phyloP scores from a whole-genome alignment of 2,329 filamentous ascomycete species.

The Lizonia empirigonia region DNA sequence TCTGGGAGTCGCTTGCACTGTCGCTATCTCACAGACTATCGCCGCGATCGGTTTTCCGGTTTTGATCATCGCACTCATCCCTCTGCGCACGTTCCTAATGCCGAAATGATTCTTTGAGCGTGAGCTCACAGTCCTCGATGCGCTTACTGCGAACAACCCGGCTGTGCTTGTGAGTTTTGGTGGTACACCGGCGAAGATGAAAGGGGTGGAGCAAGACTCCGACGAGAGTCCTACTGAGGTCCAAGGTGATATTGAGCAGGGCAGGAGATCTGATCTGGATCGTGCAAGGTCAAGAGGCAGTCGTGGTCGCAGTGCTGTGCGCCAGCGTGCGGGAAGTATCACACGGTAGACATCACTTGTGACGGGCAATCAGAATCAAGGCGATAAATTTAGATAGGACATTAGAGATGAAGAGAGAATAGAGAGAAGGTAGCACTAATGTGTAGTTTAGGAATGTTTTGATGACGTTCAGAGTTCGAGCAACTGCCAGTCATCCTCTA shows the following conservation, averaged over 20 bases:
- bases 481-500: slow-evolving; percentile 10
- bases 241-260: slow-evolving; percentile 19
- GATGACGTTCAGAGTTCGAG: background rate
- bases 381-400: too few species aligned
- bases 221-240: slow-evolving; percentile 23
- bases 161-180: slow-evolving; percentile 59
- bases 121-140: slow-evolving; percentile 58
- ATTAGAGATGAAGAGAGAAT: background rate
- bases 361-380: background rate
- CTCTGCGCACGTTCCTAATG: slow-evolving; percentile 56
- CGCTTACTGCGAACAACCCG: slow-evolving; percentile 58
- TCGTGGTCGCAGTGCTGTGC: slow-evolving; percentile 22
- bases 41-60: slow-evolving; percentile 64
- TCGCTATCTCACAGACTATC: slow-evolving; percentile 63
- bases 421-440: background rate
- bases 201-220: slow-evolving; percentile 33
- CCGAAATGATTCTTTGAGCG: slow-evolving; percentile 56
- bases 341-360: slow-evolving; percentile 1
- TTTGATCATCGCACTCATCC: slow-evolving; percentile 61
- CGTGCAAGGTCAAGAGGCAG: slow-evolving; percentile 10
- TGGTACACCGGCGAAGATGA: slow-evolving; percentile 49
- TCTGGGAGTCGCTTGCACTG: slow-evolving; percentile 55
- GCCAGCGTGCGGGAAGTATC: slow-evolving; percentile 33
- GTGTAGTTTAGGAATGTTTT: too few species aligned
- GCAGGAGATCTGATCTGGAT: background rate